phyloP scores from a whole-genome alignment of 169 alveolate genomes.

The Cryptosporidium xiaoi region DNA sequence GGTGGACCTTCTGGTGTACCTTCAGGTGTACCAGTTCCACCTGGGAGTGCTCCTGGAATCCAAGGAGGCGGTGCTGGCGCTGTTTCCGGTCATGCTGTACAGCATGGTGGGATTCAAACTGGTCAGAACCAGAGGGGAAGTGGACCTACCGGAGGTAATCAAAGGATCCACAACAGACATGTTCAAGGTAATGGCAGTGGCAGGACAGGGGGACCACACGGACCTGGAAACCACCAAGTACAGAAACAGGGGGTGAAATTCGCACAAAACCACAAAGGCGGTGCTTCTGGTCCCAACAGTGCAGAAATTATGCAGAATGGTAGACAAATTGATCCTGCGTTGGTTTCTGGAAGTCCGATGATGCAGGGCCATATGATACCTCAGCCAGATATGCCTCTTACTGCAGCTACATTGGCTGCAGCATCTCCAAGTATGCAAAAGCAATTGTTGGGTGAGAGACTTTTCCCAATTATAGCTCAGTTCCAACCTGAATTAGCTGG shows the following conservation, averaged over 20 bases:
- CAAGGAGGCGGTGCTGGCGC: not conserved
- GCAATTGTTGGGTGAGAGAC: constrained; percentile 93
- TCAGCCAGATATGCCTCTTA: constrained; percentile 76
- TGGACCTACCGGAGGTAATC: constrained; percentile 54
- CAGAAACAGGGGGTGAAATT: constrained; percentile 61
- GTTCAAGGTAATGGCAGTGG: constrained; percentile 45
- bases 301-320: constrained; percentile 57
- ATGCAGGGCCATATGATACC: constrained; percentile 32
- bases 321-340: constrained; percentile 38
- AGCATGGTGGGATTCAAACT: constrained; percentile 17
- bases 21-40: not conserved
- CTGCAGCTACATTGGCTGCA: constrained; percentile 86
- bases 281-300: constrained; percentile 12
- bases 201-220: constrained; percentile 50
- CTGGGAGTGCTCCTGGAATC: not conserved
- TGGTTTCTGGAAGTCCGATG: constrained; percentile 1
- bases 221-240: constrained; percentile 25
- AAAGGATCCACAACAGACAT: constrained; percentile 57
- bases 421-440: constrained; percentile 91
- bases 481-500: constrained; percentile 94
- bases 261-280: constrained; percentile 42
- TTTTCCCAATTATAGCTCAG: constrained; percentile 91
- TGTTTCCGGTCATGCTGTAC: constrained; percentile 31
- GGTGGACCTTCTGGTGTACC: not conserved
- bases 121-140: constrained; percentile 4